Base-by-base conservation (phyloP, 2,329 filamentous ascomycete species). In the Microsporum ferrugineum region DNA sequence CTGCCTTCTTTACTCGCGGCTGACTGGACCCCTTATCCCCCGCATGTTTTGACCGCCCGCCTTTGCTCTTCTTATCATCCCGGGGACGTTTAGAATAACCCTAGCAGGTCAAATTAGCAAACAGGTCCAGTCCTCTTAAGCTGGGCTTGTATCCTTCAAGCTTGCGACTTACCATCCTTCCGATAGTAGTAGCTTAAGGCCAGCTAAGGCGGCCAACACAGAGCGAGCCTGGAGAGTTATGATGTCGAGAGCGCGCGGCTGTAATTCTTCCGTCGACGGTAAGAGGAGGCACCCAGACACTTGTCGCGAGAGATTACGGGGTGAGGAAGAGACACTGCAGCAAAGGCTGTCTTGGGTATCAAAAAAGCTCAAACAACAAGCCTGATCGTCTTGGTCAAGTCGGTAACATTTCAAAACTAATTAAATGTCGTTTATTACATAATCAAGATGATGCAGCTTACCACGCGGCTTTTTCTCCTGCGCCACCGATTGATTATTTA, bases 1-100 rank as follows among this genome's bases (percentile, higher is more conserved):
- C 89, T 65, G 94, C 94, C 79, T 97, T 97, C 78, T 91, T 92
- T 68, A 95, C 89, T 76, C 89, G 89, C 65, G 85, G 78, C 68
- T 80, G 79, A 63, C 79, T 79, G 29, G 43, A 47, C 51, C 74
- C 75, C 63, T 75, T 72, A 64, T 75, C 72, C 55, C 75, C 71
- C 65, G 76, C 76, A 61, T 70, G 73, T 66, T 75, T 76, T 61
- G 72, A 73, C 65, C 78, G 69, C 69, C 75, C 69, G 63, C 68
- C 75, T 68, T 75, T 75, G 65, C 75, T 74, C 36, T 62, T 61
- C 57, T 61, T 62, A 63, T 72, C 72, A 60, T 73, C 73, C 65
- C 64, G 70, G 57, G 74, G 74, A 67, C 75, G 74, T 72, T 72
- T 72, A 68, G 74, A 76, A 66, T 75, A 72, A 67, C 73, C 74